Evolutionary conservation across 1,284 basidiomycete genomes (phyloP), one percentile per base, ranked within the genome.

Genomic region (Ceratobasidium sp.): DNA sequence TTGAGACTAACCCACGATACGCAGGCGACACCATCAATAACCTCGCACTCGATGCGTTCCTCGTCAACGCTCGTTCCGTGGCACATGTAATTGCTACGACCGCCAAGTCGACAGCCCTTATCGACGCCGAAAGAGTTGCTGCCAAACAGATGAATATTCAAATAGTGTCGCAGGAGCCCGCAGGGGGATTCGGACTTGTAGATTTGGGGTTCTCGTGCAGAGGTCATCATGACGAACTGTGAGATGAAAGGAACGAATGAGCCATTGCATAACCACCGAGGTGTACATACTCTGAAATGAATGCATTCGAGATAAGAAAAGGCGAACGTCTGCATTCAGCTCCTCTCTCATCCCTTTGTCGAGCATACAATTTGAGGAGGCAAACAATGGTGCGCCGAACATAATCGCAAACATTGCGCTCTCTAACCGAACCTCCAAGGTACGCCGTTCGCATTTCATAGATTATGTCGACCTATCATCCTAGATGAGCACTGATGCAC

Each of bases 11-110:
- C 35, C 20, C 26, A 5, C 15, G 26, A 13, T 51, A 17, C 20
- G n/a, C 13, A 64, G 69, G 69, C 35, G 69, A 74, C 39, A 74
- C 69, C n/a, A 74, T 74, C 23, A 33, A 61, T 37, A 74, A 74
- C 58, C 47, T 74, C 15, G 69, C 56, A 23, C 39, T 61, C 28
- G 61, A 74, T 51, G 69, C 69, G 26, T 61, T 61, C 58, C 42
- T 74, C 6, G 58, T 63, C 13, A 74, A 74, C 51, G 69, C 69
- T 26, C 56, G 61, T n/a, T 74, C 69, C n/a, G 56, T 64, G 10
- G 69, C 69, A 33, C 69, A 74, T 33, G 69, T 64, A 33, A 63
- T 74, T 47, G 69, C 69, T 23, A 74, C 69, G 28, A 49, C 61
- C 17, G 45, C 61, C 69, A 74, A 74, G 26, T 74, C 69, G 13